Base-by-base conservation (phyloP, 2,329 filamentous ascomycete species). In the Monosporascus sp. region DNA sequence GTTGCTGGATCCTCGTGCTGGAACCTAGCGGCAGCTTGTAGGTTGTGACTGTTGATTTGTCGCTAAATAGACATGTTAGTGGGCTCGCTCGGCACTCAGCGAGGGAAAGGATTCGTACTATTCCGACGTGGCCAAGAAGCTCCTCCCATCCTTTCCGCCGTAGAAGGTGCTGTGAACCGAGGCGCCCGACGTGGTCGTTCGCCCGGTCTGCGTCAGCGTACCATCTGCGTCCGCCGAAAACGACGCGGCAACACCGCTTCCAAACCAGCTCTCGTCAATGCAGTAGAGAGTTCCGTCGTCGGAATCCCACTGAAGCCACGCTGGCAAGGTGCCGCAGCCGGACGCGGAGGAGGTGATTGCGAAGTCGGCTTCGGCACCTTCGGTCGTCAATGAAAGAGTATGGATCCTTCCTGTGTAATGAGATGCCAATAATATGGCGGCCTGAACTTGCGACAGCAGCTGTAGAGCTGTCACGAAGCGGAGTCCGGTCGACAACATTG, bases 111-210 rank as follows among this genome's bases (percentile, higher is more conserved):
- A 14, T 8, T 14, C 2, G 4, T 66, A 77, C 75, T 77, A 78
- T 60, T 76, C 67, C 2, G 74, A 70, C 4, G 71, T 68, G 2
- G 73, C 74, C 50, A 77, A 67, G 60, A 74, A 77, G 5, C 69
- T 60, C 48, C 65, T 65, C 14, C 72, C 72, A 50, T 72, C 63
- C 5, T 57, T 43, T 4, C 69, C 69, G 3, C 72, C 74, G 38
- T 71, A 78, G 5, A 75, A 59, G 0, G 64, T 63, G 39, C 72
- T 73, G 54, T 76, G 70, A 5, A 77, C 69, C 50, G 71, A 70
- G 5, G 70, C 71, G 8, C 71, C 71, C 11, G 60, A 55, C 3
- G 69, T 67, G 37, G 63, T 53, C n/a, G 67, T 62, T 35, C 67
- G 65, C 3, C 65, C 68, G 1, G 62, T 62, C 35, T 67, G 61